Base-by-base conservation (phyloP, 345 rosid genomes). In the Eucalyptus regnans region DNA sequence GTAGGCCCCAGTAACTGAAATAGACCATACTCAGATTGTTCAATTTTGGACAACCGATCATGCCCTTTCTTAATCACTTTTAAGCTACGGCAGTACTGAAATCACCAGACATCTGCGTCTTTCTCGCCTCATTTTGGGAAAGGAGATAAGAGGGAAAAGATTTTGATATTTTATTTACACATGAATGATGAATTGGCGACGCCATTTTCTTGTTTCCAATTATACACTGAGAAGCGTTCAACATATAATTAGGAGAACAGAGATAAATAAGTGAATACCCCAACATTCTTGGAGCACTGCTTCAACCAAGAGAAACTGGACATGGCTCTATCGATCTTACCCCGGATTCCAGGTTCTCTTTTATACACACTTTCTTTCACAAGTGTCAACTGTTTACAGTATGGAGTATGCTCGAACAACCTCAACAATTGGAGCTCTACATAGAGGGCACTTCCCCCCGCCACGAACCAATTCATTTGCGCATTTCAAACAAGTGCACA, bases 401-500 rank as follows among this genome's bases (percentile, higher is more conserved):
- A 98, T 96, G 56, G 99, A 98, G 95, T 98, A 98, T 68, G 99
- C 99, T 90, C 96, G 94, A 89, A 98, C 95, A 54, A 97, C 99
- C 94, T 98, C 99, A 11, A 95, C 93, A 49, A 98, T 98, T 8
- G 98, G 99, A 50, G 99, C 99, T 89, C 99, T 94, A 91, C 99
- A 98, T 89, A 98, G 90, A 3, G 99, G 99, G 91, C 99, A 98
- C 90, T 97, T 98, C 27, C 99, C 99, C 60, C 98, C 97, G 4
- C 96, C 95, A 27, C 98, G 96, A 58, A 97, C 93, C 90, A 98
- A 93, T 93, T 98, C 98, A 76, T 96, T 96, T 12, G 99, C 99
- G 88, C 99, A 97, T 92, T 96, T 96, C 87, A 97, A 96, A 88
- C 99, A 98, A 80, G 99, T 97, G 91, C 99, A 98, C 99, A 98